These are phyloP conservation scores for Hirsutella thompsonii DNA, from an alignment of 2,329 filamentous ascomycete species.

Conservation along the genomic window DNA sequence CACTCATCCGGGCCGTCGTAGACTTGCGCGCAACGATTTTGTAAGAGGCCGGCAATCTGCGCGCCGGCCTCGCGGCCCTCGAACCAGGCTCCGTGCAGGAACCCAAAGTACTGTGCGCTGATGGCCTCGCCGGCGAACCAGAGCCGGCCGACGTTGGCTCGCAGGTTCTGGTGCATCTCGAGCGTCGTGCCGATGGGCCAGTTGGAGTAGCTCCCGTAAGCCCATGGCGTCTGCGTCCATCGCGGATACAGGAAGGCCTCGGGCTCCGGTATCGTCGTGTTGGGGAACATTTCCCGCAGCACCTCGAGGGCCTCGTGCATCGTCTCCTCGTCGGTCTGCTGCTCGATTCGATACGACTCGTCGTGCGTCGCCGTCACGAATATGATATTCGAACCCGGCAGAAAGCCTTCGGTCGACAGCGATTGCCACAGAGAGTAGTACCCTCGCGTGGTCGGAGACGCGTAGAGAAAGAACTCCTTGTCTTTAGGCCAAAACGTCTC, in stretches of 20 bases:
- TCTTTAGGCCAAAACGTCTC: conserved; percentile 48
- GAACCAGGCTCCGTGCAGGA: conserved; percentile 48
- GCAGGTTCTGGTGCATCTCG: conserved; percentile 54
- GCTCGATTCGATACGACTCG: conserved; percentile 44
- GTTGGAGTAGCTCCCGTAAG: conserved; percentile 52
- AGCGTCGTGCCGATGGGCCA: conserved; percentile 53
- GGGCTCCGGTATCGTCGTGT: conserved; percentile 42
- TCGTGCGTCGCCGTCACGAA: conserved; percentile 49
- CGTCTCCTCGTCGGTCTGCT: conserved; percentile 44
- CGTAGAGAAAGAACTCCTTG: conserved; percentile 31
- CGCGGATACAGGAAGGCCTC: conserved; percentile 46
- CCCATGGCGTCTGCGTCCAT: conserved; percentile 20
- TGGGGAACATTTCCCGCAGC: conserved; percentile 47
- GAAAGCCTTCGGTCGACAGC: conserved; percentile 41
- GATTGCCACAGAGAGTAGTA: conserved; percentile 51
- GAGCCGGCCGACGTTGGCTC: conserved; percentile 47
- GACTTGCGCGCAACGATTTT: conserved; percentile 6
- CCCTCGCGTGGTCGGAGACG: conserved; percentile 25
- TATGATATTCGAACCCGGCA: conserved; percentile 48
- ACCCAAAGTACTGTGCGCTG: conserved; percentile 51
- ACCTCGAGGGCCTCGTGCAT: conserved; percentile 43
- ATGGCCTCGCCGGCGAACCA: conserved; percentile 56
- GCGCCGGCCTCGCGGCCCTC: conserved; percentile 38
- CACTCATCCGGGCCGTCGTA: conserved; percentile 6
- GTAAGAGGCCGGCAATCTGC: conserved; percentile 21